These are phyloP conservation scores for Luzula sylvatica DNA, from an alignment of 176 grass and related monocot species.

Conservation along the genomic window DNA sequence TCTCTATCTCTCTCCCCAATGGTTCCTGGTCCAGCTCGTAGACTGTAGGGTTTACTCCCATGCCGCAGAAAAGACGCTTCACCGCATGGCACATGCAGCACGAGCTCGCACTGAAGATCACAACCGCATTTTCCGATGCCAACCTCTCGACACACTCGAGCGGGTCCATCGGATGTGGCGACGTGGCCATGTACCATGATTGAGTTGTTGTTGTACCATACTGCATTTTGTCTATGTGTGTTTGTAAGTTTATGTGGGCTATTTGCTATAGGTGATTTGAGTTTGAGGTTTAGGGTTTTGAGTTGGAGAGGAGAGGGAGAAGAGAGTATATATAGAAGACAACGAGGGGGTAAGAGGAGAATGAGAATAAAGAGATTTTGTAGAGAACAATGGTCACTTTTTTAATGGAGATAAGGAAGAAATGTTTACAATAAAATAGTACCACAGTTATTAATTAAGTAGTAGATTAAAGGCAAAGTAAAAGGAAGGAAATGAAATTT, in stretches of 20 bases:
- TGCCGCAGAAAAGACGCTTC: constrained; percentile 97
- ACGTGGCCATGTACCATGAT: constrained; percentile 49
- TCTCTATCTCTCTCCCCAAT: constrained; percentile 60
- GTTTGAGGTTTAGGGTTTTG: not conserved
- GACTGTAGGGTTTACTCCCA: constrained; percentile 87
- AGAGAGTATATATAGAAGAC: constrained; percentile 47
- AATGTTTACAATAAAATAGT: constrained; percentile 3
- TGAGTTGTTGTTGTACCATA: constrained; percentile 65
- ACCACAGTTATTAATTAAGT: not conserved
- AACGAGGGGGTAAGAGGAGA: constrained; percentile 12
- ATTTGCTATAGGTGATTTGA: not conserved
- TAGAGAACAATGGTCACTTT: not conserved
- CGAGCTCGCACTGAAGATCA: constrained; percentile 95
- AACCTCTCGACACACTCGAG: constrained; percentile 63
- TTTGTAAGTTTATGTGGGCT: not conserved
- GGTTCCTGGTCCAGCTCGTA: constrained; percentile 92
- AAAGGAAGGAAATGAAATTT: not conserved
- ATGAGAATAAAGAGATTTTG: constrained; percentile 12
- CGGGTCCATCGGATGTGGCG: constrained; percentile 36
- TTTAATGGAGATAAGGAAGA: not conserved
- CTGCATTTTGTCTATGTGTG: constrained; percentile 41
- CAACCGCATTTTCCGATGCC: constrained; percentile 86
- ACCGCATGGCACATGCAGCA: constrained; percentile 99
- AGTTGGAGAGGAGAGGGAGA: constrained; percentile 2
- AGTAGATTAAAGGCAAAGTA: not conserved